Conservation (phyloP, 2,329 filamentous ascomycete genomes). For the Trichoderma atroviride region DNA sequence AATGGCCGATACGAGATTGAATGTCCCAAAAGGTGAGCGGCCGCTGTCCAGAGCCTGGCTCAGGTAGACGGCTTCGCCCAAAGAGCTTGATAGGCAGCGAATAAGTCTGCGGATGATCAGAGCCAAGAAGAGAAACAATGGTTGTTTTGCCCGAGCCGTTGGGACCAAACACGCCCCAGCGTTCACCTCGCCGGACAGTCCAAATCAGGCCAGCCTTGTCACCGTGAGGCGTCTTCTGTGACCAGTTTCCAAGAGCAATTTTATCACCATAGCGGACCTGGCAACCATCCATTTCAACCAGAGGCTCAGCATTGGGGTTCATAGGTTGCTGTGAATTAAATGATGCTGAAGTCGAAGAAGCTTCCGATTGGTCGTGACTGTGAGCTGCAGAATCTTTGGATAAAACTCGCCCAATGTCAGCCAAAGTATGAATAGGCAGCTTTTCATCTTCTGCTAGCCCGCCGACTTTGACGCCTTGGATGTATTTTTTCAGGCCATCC, state of each 20-base stretch:
- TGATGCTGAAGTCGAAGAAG: conserved; percentile 20
- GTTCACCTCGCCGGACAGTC: conserved; percentile 79
- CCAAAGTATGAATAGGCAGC: conserved; percentile 51
- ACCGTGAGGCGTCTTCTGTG: conserved; percentile 56
- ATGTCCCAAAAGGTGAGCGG: conserved; percentile 93
- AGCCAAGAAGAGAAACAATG: conserved; percentile 86
- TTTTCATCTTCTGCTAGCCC: conserved; percentile 49
- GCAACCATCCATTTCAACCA: conserved; percentile 88
- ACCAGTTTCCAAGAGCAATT: conserved; percentile 79
- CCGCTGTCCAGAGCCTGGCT: conserved; percentile 63
- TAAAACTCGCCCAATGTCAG: conserved; percentile 54
- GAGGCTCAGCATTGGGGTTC: conserved; percentile 58
- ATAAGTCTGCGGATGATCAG: conserved; percentile 94
- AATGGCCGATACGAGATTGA: conserved; percentile 86
- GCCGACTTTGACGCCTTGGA: conserved; percentile 51
- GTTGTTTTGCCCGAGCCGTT: conserved; percentile 98
- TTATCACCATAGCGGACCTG: conserved; percentile 79
- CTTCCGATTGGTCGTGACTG: background rate
- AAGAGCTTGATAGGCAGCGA: conserved; percentile 86
- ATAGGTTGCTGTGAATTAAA: conserved; percentile 31
- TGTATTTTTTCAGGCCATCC: conserved; percentile 52
- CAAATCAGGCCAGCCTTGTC: conserved; percentile 70
- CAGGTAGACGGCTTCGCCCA: conserved; percentile 76
- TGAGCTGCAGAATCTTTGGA: conserved; percentile 29
- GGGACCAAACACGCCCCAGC: conserved; percentile 90